phyloP scores from a whole-genome alignment of 2,329 filamentous ascomycete species.

The Cladosporium sp. region DNA sequence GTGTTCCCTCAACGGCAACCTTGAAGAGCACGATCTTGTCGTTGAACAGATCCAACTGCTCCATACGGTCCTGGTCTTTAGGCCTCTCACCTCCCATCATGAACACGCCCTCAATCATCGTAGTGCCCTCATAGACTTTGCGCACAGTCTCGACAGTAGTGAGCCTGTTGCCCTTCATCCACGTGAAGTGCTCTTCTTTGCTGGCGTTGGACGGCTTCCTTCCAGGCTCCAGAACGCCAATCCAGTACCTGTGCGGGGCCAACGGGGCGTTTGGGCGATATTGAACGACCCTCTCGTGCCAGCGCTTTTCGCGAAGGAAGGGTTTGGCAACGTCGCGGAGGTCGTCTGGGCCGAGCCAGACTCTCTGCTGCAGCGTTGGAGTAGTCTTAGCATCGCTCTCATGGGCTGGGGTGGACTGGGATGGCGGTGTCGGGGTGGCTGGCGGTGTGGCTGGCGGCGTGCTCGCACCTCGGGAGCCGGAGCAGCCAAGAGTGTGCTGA shows the following conservation, averaged over 20 bases:
- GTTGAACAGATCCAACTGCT: constrained; percentile 29
- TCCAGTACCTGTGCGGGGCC: constrained; percentile 30
- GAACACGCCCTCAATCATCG: constrained; percentile 20
- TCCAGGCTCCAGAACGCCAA: constrained; percentile 25
- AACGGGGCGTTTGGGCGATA: constrained; percentile 13
- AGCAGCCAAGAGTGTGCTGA: background rate
- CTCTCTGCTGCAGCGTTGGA: background rate
- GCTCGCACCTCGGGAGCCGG: background rate
- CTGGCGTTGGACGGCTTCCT: background rate
- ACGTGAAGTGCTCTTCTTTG: constrained; percentile 25
- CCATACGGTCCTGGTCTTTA: constrained; percentile 18
- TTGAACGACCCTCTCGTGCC: constrained; percentile 16
- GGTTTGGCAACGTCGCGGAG: constrained; percentile 19
- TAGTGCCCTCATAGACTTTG: constrained; percentile 21
- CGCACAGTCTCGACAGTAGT: constrained; percentile 32
- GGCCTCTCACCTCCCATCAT: constrained; percentile 21
- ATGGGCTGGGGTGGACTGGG: background rate
- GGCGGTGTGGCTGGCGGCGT: background rate
- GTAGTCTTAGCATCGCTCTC: background rate
- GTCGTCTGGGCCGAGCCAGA: constrained; percentile 15
- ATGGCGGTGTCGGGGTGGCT: background rate
- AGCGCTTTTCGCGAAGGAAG: background rate
- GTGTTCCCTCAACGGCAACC: constrained; percentile 15
- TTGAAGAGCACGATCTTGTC: constrained; percentile 29
- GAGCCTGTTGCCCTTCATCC: constrained; percentile 30